Evolutionary conservation across 805 yeast species (phyloP).

Genomic region (Jamesozyma hellenica): DNA sequence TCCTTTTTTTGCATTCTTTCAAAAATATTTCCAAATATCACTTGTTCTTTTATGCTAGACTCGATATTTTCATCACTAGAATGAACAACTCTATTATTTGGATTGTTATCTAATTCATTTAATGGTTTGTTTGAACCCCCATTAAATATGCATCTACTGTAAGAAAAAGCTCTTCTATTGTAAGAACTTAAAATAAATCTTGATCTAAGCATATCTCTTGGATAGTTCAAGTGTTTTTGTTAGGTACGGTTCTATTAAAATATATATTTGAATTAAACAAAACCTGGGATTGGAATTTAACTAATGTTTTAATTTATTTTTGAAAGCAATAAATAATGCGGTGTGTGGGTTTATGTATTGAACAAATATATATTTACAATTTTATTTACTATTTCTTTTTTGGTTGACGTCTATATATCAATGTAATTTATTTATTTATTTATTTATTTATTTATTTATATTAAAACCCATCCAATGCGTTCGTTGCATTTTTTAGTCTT

Average conservation of each 20-base stretch:
- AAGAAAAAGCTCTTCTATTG: background rate
- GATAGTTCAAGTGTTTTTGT: background rate
- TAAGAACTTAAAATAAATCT: too few relatives aligned
- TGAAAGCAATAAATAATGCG: too few relatives aligned
- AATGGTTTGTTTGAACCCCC: background rate
- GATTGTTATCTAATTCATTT: too few relatives aligned
- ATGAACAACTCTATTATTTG: background rate
- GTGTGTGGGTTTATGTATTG: too few relatives aligned
- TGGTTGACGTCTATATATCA: background rate
- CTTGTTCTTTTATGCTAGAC: conserved; percentile 19
- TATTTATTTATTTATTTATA: background rate
- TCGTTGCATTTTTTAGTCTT: conserved; percentile 70
- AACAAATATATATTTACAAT: too few relatives aligned
- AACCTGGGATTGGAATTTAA: too few relatives aligned
- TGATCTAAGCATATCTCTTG: too few relatives aligned
- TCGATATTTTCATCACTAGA: conserved; percentile 5
- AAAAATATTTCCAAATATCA: conserved; percentile 21
- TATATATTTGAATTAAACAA: too few relatives aligned
- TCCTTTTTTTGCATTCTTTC: conserved; percentile 19
- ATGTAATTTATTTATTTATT: background rate
- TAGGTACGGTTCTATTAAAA: too few relatives aligned
- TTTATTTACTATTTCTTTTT: too few relatives aligned
- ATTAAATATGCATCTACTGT: background rate
- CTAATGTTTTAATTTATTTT: too few relatives aligned
- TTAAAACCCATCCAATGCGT: conserved; percentile 75